These are phyloP conservation scores for Stachybotrys chartarum DNA, from an alignment of 2,329 filamentous ascomycete genomes.

Conservation along the genomic window DNA sequence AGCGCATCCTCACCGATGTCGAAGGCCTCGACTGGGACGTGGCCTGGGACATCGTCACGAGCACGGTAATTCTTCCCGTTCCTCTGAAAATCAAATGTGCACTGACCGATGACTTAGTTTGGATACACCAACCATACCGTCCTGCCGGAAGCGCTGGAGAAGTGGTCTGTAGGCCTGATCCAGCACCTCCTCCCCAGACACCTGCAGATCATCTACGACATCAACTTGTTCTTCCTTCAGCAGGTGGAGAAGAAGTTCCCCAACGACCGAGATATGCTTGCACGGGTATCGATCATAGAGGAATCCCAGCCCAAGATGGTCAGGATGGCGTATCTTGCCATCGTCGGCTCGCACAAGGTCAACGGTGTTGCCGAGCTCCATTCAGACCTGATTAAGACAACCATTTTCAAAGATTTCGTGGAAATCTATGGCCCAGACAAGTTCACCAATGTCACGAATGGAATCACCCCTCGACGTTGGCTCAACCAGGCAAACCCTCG, in stretches of 20 bases:
- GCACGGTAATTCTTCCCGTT: conserved; percentile 39
- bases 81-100: background rate
- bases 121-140: conserved; percentile 99
- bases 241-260: conserved; percentile 85
- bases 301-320: conserved; percentile 97
- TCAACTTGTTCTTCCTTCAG: conserved; percentile 92
- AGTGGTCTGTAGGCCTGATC: conserved; percentile 91
- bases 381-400: conserved; percentile 95
- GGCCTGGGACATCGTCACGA: conserved; percentile 75
- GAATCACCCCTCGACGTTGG: conserved; percentile 93
- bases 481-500: conserved; percentile 94
- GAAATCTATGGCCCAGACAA: conserved; percentile 92
- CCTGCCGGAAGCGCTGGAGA: conserved; percentile 92
- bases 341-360: conserved; percentile 98
- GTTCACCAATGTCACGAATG: conserved; percentile 98
- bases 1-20: conserved; percentile 82
- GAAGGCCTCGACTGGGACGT: conserved; percentile 92
- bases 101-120: conserved; percentile 42
- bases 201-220: conserved; percentile 95
- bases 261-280: conserved; percentile 77
- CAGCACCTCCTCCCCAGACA: conserved; percentile 92
- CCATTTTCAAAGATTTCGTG: conserved; percentile 99
- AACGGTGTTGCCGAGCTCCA: conserved; percentile 97
- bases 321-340: conserved; percentile 90
- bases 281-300: conserved; percentile 92